Evolutionary conservation across 768 basidiomycete species (phyloP), one percentile per base, ranked within the genome.

Genomic region (Psilocybe sp.): DNA sequence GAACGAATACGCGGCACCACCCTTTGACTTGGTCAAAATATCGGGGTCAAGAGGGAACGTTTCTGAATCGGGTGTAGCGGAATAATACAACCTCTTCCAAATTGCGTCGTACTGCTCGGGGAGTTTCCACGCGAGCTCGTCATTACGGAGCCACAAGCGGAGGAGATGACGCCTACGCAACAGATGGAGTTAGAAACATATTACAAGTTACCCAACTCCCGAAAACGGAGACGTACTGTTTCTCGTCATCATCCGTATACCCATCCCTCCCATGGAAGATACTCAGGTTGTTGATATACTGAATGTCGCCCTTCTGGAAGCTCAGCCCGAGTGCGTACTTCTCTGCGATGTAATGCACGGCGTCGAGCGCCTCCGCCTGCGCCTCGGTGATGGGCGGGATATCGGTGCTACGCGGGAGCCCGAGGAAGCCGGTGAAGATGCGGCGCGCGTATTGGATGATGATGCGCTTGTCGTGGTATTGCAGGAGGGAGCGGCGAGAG

Each of bases 331-430:
- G 61, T 32, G 69, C 65, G 49, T 69, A 68, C 49, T 74, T 74
- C 53, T 75, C 71, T 0, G 71, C 76, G 9, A 71, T 51, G 59
- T 71, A 78, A 52, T 76, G 76, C 11, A 76, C 50, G 4, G 69
- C 64, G 47, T 76, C 75, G 9, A 78, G 64, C 2, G 76, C 75
- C 51, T 78, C 76, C 1, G 76, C 76, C 48, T 78, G 76, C 9
- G 73, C 76, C 55, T 78, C 76, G 5, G 71, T 71, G 52, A 78
- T 72, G 1, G 75, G 72, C 3, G 76, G 76, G 42, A 78, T 74
- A 39, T 69, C 50, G 11, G 64, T 39, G 9, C 63, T 67, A 31
- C 76, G 71, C 4, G 62, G 55, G 37, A 70, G 71, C n/a, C 55
- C 57, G 6, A 63, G 54, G 57, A 65, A 78, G 5, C 76, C 75